Evolutionary conservation across 495 filamentous ascomycete species (phyloP).

Genomic region (Trichoderma erinaceum): DNA sequence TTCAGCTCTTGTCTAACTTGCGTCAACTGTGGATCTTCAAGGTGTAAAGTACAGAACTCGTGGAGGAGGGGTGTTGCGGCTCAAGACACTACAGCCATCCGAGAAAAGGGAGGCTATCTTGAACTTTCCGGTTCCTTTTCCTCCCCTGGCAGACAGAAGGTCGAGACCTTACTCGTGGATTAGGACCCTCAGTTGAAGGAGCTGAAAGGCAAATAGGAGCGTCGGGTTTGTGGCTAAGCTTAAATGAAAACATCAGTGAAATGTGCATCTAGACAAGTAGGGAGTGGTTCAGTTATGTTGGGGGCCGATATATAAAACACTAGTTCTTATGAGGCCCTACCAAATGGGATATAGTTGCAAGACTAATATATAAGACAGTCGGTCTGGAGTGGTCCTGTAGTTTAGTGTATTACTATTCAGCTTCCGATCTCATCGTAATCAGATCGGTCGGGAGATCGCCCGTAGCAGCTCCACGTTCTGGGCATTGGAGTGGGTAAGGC

Average conservation of each 20-base stretch:
- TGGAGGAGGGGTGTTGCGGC: background rate
- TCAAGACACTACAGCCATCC: background rate
- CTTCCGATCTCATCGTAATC: background rate
- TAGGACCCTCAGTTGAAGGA: background rate
- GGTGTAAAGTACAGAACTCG: background rate
- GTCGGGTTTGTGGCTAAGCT: too few species aligned
- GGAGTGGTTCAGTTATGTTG: background rate
- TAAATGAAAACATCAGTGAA: background rate
- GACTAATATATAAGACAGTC: background rate
- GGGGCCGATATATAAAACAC: background rate
- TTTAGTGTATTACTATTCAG: background rate
- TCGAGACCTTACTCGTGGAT: too few species aligned
- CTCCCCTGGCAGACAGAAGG: background rate
- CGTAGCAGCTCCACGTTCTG: background rate
- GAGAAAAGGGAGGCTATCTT: background rate
- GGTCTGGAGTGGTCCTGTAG: background rate
- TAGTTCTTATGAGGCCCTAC: too few species aligned
- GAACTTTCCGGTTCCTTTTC: background rate
- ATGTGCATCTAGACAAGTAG: background rate
- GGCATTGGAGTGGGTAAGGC: background rate
- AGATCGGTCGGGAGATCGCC: slow-evolving; percentile 3
- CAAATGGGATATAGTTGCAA: background rate
- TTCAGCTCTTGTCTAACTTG: background rate
- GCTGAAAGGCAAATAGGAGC: background rate
- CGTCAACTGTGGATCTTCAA: too few species aligned